phyloP scores from a whole-genome alignment of 371 early-diverging fungal species.

The Rhizopus stolonifer region DNA sequence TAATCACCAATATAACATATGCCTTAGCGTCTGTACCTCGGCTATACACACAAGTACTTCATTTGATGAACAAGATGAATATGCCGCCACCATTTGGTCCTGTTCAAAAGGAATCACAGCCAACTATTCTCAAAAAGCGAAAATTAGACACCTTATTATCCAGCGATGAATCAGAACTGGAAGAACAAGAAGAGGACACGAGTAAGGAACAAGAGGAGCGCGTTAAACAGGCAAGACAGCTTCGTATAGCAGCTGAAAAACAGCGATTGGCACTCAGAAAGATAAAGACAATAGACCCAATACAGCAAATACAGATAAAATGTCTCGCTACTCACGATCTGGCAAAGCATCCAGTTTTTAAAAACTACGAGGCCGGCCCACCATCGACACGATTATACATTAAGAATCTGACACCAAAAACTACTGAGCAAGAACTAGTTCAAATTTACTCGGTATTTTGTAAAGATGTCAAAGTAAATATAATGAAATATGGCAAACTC shows the following conservation, averaged over 20 bases:
- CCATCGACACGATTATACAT: constrained; percentile 33
- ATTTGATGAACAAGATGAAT: constrained; percentile 75
- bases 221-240: constrained; percentile 20
- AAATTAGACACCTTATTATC: constrained; percentile 46
- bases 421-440: constrained; percentile 30
- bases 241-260: constrained; percentile 24
- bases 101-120: constrained; percentile 26
- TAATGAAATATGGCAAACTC: constrained; percentile 39
- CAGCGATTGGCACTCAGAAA: constrained; percentile 21
- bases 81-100: constrained; percentile 66
- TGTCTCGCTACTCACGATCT: constrained; percentile 20
- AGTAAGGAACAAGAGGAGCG: constrained; percentile 22
- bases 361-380: constrained; percentile 29
- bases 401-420: constrained; percentile 40
- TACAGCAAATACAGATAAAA: constrained; percentile 8
- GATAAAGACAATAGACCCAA: background rate
- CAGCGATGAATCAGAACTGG: constrained; percentile 60
- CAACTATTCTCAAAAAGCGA: constrained; percentile 29
- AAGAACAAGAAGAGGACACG: constrained; percentile 24
- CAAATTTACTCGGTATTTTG: constrained; percentile 29
- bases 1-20: constrained; percentile 47
- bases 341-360: constrained; percentile 28
- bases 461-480: constrained; percentile 20
- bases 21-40: constrained; percentile 55
- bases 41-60: constrained; percentile 65